A percentile compares a stretch with the other conserved stretches of the same genome.
Conservation (phyloP, 176 grass and related monocot genomes). For the Juncus inflexus region DNA sequence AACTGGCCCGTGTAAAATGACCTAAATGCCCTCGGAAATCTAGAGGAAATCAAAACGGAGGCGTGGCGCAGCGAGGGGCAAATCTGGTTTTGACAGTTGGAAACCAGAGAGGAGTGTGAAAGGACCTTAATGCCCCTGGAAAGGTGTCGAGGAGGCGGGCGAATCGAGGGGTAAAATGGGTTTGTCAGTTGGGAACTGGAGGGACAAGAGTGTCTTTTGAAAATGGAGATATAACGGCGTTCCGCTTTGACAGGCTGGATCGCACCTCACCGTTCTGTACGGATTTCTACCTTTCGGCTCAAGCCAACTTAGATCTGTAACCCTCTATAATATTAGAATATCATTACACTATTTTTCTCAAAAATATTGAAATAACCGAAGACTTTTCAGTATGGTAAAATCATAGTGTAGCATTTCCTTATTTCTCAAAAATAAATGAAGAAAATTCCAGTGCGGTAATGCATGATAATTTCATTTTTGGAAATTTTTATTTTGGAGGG, state of each 20-base stretch:
- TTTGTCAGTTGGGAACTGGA: conserved; percentile 1
- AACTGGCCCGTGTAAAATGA: background rate
- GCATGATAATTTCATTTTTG: too few species aligned
- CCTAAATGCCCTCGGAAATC: background rate
- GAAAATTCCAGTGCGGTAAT: too few species aligned
- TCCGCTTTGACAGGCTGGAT: conserved; percentile 10
- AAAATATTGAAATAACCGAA: too few species aligned
- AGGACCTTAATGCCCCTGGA: too few species aligned
- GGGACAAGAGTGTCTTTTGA: background rate
- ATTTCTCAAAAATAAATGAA: too few species aligned
- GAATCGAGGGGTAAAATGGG: background rate
- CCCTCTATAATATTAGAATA: too few species aligned
- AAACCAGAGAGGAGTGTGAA: background rate
- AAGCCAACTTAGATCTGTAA: too few species aligned
- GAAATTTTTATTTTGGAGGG: too few species aligned
- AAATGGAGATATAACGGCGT: background rate
- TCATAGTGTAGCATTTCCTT: too few species aligned
- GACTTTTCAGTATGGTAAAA: too few species aligned
- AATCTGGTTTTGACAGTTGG: conserved; percentile 2
- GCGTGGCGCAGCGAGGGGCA: conserved; percentile 14
- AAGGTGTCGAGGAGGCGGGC: too few species aligned
- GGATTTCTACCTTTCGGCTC: conserved; percentile 6
- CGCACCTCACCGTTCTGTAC: conserved; percentile 16
- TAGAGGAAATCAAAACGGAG: background rate
- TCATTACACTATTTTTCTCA: too few species aligned